phyloP scores from a whole-genome alignment of 169 alveolate genomes.

The Eimeria maxima region DNA sequence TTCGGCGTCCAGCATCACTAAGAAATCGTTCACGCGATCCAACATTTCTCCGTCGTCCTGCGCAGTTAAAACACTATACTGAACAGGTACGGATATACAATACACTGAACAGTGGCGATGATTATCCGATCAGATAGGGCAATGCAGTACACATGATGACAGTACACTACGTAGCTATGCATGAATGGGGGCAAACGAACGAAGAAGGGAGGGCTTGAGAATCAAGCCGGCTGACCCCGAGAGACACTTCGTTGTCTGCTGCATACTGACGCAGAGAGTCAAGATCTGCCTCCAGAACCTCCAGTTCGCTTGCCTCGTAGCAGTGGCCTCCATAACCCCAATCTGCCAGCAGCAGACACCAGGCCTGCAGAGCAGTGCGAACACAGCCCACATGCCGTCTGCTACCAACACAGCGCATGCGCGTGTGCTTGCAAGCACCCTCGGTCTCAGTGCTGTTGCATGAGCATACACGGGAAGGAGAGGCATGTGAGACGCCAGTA shows the following conservation, averaged over 20 bases:
- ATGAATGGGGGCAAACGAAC: neutral
- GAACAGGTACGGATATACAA: neutral
- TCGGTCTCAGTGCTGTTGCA: neutral
- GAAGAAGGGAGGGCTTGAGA: neutral
- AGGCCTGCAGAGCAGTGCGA: slow-evolving; percentile 42
- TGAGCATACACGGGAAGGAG: neutral
- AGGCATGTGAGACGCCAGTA: neutral
- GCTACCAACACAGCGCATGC: neutral
- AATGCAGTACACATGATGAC: no score
- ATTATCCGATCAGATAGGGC: no score
- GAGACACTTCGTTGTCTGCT: slow-evolving; percentile 32
- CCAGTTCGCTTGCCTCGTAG: slow-evolving; percentile 9
- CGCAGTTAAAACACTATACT: neutral
- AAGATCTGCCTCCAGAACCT: slow-evolving; percentile 60
- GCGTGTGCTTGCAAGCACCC: neutral
- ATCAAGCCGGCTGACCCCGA: neutral
- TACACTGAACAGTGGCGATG: no score
- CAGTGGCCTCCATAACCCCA: slow-evolving; percentile 74
- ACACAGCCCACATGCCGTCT: neutral
- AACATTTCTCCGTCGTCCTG: slow-evolving; percentile 15
- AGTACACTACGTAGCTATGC: no score
- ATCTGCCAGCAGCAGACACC: slow-evolving; percentile 74
- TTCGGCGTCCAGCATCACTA: slow-evolving; percentile 74
- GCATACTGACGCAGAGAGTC: slow-evolving; percentile 64
- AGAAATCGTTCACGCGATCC: slow-evolving; percentile 59